Evolutionary conservation across 345 rosid species (phyloP).

Genomic region (Eucalyptus grandis): DNA sequence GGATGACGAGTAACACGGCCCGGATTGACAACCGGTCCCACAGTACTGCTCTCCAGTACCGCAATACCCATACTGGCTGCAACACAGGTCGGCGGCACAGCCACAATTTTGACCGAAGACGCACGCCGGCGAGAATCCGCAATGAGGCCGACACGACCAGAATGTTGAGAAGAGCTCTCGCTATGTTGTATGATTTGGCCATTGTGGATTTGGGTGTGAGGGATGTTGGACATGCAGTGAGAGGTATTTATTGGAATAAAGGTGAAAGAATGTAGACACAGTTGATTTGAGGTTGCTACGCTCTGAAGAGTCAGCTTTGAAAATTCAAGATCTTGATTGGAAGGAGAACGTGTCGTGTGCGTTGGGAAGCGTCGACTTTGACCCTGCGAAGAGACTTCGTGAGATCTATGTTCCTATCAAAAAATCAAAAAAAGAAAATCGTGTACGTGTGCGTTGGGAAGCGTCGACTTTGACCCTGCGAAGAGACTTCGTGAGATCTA

Average conservation of each 20-base stretch:
- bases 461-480: not conserved
- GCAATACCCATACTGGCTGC: constrained; percentile 28
- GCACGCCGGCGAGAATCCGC: not conserved
- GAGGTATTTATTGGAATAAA: not conserved
- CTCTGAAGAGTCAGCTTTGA: not conserved
- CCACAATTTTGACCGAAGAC: constrained; percentile 22
- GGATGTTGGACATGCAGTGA: not conserved
- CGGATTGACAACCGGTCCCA: constrained; percentile 36
- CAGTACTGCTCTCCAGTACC: constrained; percentile 23
- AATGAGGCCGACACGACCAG: no score
- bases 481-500: not conserved
- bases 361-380: not conserved
- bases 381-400: not conserved
- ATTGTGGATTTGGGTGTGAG: not conserved
- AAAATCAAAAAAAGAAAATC: no score
- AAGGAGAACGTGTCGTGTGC: not conserved
- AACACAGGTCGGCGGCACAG: constrained; percentile 17
- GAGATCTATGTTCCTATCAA: not conserved
- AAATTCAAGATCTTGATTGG: not conserved
- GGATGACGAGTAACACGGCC: constrained; percentile 35
- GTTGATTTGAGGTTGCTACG: fast-evolving
- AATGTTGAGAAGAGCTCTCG: not conserved
- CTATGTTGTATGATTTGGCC: not conserved
- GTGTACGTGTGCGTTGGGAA: no score
- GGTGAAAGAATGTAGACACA: not conserved